These are phyloP conservation scores for Naganishia vishniacii DNA, from an alignment of 768 basidiomycete genomes.

Conservation along the genomic window DNA sequence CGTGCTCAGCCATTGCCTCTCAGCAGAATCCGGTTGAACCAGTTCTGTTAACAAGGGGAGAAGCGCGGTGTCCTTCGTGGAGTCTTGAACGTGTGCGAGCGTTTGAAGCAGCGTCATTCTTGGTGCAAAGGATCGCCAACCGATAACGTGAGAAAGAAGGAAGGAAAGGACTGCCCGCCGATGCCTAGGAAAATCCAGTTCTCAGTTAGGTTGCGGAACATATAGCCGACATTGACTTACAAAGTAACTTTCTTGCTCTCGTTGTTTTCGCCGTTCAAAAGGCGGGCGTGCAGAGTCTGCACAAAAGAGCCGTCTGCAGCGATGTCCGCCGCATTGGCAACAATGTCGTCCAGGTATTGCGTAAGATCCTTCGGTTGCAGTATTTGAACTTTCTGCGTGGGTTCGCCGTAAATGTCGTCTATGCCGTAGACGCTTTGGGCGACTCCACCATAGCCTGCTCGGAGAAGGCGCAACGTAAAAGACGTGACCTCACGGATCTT, in stretches of 20 bases:
- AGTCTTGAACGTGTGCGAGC: constrained; percentile 54
- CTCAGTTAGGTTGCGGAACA: no score
- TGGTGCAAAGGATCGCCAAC: constrained; percentile 54
- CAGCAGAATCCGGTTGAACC: background rate
- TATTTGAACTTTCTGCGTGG: constrained; percentile 26
- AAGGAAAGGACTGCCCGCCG: constrained; percentile 65
- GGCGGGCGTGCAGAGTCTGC: constrained; percentile 59
- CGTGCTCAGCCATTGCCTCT: background rate
- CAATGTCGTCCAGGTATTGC: constrained; percentile 56
- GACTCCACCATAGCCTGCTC: constrained; percentile 18
- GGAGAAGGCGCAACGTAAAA: constrained; percentile 34
- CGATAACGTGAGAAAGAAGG: constrained; percentile 70
- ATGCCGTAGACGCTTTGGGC: constrained; percentile 43
- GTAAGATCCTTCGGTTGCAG: constrained; percentile 19
- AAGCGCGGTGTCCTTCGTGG: constrained; percentile 52
- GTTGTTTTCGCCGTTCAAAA: constrained; percentile 52
- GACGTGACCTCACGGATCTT: constrained; percentile 43
- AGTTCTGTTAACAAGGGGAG: constrained; percentile 6
- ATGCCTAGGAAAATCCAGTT: constrained; percentile 48
- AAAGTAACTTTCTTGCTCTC: constrained; percentile 57
- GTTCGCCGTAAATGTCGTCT: constrained; percentile 45
- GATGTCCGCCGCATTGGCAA: constrained; percentile 25
- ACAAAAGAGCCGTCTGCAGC: constrained; percentile 55
- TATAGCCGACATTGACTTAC: no score
- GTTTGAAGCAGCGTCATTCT: constrained; percentile 58